These are phyloP conservation scores for Solanum rostratum DNA, from an alignment of 257 asterid genomes.

Conservation along the genomic window DNA sequence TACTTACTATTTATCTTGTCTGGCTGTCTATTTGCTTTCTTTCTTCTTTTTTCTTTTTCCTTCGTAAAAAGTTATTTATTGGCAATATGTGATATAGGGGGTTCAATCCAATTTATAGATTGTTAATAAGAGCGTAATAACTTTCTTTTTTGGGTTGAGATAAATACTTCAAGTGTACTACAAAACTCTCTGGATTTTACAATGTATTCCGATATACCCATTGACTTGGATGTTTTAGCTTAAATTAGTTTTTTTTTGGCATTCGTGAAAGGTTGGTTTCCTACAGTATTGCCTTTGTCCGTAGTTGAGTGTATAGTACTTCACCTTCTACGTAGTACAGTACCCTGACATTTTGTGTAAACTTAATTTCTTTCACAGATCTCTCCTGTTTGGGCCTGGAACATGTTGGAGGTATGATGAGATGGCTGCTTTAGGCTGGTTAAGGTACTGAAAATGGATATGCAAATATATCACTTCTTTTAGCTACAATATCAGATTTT, in stretches of 20 bases:
- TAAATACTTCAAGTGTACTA: too few species aligned
- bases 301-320: neutral
- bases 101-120: too few species aligned
- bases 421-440: neutral
- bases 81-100: too few species aligned
- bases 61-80: too few species aligned
- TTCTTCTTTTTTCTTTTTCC: too few species aligned
- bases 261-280: neutral
- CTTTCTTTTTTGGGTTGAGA: too few species aligned
- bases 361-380: neutral
- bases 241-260: neutral
- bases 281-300: neutral
- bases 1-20: too few species aligned
- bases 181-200: too few species aligned
- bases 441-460: constrained; percentile 1
- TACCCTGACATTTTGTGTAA: neutral
- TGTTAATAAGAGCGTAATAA: too few species aligned
- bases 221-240: neutral
- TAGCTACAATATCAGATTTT: neutral
- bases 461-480: neutral
- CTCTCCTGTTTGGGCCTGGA: neutral
- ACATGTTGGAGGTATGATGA: constrained; percentile 15
- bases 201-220: neutral
- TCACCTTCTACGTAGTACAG: neutral
- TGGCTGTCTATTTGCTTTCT: too few species aligned